Conservation (phyloP, 805 yeast species). For the Spathaspora hagerdaliae region DNA sequence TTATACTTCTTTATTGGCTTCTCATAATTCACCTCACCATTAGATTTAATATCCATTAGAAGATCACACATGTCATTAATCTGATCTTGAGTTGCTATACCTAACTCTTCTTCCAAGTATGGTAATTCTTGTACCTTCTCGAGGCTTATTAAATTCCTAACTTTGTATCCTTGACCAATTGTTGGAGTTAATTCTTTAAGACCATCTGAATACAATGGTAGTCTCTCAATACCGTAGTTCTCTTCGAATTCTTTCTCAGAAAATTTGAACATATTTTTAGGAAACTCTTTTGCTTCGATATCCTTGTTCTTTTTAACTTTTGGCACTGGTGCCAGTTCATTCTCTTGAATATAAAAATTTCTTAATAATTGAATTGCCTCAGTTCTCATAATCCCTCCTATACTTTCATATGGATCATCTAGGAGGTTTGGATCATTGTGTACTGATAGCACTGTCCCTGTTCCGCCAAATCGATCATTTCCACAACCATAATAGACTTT, state of each 20-base stretch:
- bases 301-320: slow-evolving; percentile 67
- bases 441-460: slow-evolving; percentile 76
- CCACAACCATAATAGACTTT: slow-evolving; percentile 87
- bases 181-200: slow-evolving; percentile 25
- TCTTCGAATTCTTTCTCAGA: slow-evolving; percentile 45
- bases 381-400: slow-evolving; percentile 74
- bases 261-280: slow-evolving; percentile 49
- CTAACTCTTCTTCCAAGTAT: slow-evolving; percentile 12
- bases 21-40: slow-evolving; percentile 19
- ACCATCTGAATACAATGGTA: slow-evolving; percentile 6
- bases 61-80: slow-evolving; percentile 18
- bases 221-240: slow-evolving; percentile 39
- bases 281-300: slow-evolving; percentile 54
- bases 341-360: slow-evolving; percentile 80
- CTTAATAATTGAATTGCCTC: slow-evolving; percentile 83
- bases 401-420: slow-evolving; percentile 43
- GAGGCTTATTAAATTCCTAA: slow-evolving; percentile 11
- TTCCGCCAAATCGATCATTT: slow-evolving; percentile 95
- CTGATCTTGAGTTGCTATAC: slow-evolving; percentile 9
- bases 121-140: slow-evolving; percentile 12
- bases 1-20: slow-evolving; percentile 14
- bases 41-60: slow-evolving; percentile 23
- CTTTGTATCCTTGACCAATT: slow-evolving; percentile 16
- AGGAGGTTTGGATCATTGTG: slow-evolving; percentile 13
- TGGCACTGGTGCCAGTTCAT: slow-evolving; percentile 80